A percentile compares a stretch with the other conserved stretches of the same genome.
Conservation (phyloP, 805 yeast genomes). For the Candida corydali region DNA sequence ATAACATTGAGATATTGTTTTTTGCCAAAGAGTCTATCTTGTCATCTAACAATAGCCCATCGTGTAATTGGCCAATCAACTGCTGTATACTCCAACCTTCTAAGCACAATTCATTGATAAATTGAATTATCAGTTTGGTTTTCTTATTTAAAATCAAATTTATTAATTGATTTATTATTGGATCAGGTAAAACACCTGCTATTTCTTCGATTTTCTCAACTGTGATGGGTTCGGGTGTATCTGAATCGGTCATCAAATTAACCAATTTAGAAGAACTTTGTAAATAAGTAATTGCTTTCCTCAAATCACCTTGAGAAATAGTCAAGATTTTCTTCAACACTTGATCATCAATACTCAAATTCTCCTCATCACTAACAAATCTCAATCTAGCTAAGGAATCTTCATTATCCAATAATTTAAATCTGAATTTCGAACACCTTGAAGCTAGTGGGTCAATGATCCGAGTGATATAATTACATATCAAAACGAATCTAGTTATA, state of each 20-base stretch:
- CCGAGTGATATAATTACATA: constrained; percentile 94
- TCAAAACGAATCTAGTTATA: constrained; percentile 85
- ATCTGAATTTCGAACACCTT: constrained; percentile 92
- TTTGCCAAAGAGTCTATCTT: constrained; percentile 50
- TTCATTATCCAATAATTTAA: constrained; percentile 66
- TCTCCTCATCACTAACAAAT: constrained; percentile 48
- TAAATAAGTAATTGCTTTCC: constrained; percentile 86
- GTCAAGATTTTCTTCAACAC: constrained; percentile 60
- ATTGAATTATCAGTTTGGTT: constrained; percentile 27
- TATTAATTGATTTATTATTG: constrained; percentile 40
- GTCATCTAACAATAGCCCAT: constrained; percentile 55
- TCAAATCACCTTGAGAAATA: constrained; percentile 85
- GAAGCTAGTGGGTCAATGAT: constrained; percentile 96
- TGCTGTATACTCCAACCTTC: constrained; percentile 82
- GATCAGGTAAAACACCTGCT: constrained; percentile 68
- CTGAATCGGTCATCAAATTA: constrained; percentile 14
- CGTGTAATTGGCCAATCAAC: constrained; percentile 68
- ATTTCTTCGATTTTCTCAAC: constrained; percentile 61
- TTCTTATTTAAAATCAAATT: constrained; percentile 23
- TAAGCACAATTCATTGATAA: constrained; percentile 48
- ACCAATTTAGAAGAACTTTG: constrained; percentile 69
- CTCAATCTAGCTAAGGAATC: constrained; percentile 68
- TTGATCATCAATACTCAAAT: constrained; percentile 37
- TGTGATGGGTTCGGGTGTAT: constrained; percentile 29
- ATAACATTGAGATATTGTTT: constrained; percentile 54